Percentiles rank a stretch among this genome's conserved stretches.
Evolutionary conservation across 345 rosid species (phyloP).

Genomic region (Litchi chinensis): DNA sequence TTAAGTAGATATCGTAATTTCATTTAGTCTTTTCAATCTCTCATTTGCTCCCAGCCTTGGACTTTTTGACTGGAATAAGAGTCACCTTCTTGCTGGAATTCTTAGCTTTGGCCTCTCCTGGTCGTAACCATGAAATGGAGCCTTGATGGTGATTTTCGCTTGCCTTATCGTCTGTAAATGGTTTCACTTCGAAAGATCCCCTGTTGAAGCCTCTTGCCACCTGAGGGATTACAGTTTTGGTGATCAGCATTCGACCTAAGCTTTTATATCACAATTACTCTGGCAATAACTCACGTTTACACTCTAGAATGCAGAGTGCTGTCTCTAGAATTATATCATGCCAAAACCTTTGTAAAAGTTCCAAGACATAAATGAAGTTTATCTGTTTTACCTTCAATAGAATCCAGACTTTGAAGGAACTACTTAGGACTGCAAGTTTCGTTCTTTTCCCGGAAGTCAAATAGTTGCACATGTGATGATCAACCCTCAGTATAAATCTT

Average conservation of each 20-base stretch:
- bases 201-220: constrained; percentile 84
- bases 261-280: background rate
- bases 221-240: constrained; percentile 33
- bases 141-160: constrained; percentile 56
- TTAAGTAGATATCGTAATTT: background rate
- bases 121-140: constrained; percentile 60
- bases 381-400: constrained; percentile 69
- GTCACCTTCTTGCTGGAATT: constrained; percentile 70
- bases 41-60: constrained; percentile 44
- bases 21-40: background rate
- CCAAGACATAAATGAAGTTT: constrained; percentile 1
- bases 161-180: constrained; percentile 60
- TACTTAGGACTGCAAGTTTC: constrained; percentile 78
- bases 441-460: constrained; percentile 85
- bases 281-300: background rate
- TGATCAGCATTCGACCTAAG: background rate
- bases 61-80: constrained; percentile 68
- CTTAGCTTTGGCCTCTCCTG: constrained; percentile 53
- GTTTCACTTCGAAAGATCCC: constrained; percentile 85
- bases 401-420: constrained; percentile 95
- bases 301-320: background rate
- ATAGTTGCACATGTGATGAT: constrained; percentile 81
- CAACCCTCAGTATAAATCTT: constrained; percentile 76
- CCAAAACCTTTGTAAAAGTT: background rate
- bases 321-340: background rate